Conservation (phyloP, 2,329 filamentous ascomycete genomes). For the Aureobasidium sp. region DNA sequence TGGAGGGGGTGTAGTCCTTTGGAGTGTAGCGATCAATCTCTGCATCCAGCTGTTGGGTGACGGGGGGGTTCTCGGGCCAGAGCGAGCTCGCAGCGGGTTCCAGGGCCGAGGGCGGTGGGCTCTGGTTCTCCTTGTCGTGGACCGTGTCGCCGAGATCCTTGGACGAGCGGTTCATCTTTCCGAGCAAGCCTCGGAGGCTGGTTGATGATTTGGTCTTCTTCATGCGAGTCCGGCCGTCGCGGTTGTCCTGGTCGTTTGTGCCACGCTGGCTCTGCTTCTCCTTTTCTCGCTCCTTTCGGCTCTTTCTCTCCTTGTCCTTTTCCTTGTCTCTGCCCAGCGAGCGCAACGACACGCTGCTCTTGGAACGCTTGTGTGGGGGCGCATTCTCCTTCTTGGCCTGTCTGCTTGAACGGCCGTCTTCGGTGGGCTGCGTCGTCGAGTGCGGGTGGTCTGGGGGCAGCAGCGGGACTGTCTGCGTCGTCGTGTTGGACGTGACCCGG, state of each 20-base stretch:
- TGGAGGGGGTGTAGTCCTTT: conserved; percentile 49
- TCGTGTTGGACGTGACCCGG: conserved; percentile 25
- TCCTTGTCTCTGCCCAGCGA: conserved; percentile 42
- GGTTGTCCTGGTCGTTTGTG: background rate
- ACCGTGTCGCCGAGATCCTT: conserved; percentile 50
- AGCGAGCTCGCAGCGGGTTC: conserved; percentile 56
- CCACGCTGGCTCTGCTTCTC: conserved; percentile 28
- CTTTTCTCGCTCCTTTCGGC: conserved; percentile 29
- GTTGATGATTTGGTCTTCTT: conserved; percentile 76
- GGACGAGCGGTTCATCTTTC: conserved; percentile 59
- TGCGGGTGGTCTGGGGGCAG: conserved; percentile 44
- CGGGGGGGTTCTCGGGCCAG: conserved; percentile 63
- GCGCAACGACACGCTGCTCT: conserved; percentile 45
- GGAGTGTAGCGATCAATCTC: conserved; percentile 53
- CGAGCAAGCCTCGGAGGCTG: conserved; percentile 69
- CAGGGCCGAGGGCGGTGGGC: conserved; percentile 45
- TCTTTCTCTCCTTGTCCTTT: conserved; percentile 17
- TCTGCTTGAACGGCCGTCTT: conserved; percentile 20
- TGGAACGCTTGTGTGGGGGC: conserved; percentile 41
- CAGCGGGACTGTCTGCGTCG: conserved; percentile 30
- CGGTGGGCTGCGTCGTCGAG: conserved; percentile 19
- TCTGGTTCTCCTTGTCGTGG: conserved; percentile 73
- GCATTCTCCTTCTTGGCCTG: conserved; percentile 11
- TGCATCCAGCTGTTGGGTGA: conserved; percentile 35
- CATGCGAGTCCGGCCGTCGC: conserved; percentile 6